Evolutionary conservation across 2,329 filamentous ascomycete species (phyloP).

Genomic region (Aspergillus neoniger): DNA sequence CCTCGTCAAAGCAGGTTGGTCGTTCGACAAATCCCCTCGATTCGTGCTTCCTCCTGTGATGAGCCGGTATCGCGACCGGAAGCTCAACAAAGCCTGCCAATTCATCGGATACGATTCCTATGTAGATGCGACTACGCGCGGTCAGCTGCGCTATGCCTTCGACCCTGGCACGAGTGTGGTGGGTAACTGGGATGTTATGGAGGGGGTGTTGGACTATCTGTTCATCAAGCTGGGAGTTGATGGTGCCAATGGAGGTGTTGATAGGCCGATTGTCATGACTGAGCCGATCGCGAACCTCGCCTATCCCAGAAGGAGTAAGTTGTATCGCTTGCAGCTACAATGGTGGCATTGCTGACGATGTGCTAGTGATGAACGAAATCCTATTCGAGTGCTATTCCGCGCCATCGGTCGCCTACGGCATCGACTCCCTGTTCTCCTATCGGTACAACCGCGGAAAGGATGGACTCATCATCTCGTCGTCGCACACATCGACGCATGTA

Average conservation of each 20-base stretch:
- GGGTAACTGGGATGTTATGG: conserved; percentile 97
- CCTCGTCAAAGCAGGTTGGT: conserved; percentile 90
- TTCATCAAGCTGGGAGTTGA: conserved; percentile 94
- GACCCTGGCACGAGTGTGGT: conserved; percentile 88
- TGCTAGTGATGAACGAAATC: conserved; percentile 89
- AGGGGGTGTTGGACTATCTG: conserved; percentile 88
- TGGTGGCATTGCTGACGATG: conserved; percentile 22
- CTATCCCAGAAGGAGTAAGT: conserved; percentile 83
- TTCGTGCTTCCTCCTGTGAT: conserved; percentile 84
- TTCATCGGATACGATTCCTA: conserved; percentile 94
- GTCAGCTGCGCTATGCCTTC: conserved; percentile 87
- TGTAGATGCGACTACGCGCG: conserved; percentile 86
- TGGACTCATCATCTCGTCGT: conserved; percentile 87
- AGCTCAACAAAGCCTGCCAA: conserved; percentile 85
- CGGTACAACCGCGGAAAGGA: conserved; percentile 84
- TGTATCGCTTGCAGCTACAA: not conserved
- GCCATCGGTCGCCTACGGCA: conserved; percentile 86
- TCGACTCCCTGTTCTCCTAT: conserved; percentile 96
- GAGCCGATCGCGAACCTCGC: conserved; percentile 89
- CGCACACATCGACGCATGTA: conserved; percentile 89
- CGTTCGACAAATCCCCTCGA: conserved; percentile 80
- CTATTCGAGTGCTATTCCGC: conserved; percentile 94
- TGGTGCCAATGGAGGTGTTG: conserved; percentile 69
- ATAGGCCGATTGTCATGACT: conserved; percentile 89
- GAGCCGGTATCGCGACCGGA: conserved; percentile 93